Evolutionary conservation across 257 asterid species (phyloP).

Genomic region (Mentha longifolia): DNA sequence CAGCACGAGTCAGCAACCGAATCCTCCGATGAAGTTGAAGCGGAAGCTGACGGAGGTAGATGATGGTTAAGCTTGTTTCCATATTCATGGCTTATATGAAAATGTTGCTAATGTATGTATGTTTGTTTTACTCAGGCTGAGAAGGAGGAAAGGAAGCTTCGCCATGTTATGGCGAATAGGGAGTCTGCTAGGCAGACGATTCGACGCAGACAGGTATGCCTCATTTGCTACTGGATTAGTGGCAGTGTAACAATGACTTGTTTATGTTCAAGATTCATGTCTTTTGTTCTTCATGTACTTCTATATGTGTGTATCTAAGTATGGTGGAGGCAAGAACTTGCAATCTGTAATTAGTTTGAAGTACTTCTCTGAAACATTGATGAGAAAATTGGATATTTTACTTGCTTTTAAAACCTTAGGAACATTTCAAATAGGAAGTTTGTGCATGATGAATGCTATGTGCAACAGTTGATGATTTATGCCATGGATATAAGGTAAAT

Average conservation of each 20-base stretch:
- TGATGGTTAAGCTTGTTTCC: not conserved
- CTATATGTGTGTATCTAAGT: not conserved
- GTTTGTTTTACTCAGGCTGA: constrained; percentile 54
- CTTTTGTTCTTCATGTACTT: not conserved
- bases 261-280: not conserved
- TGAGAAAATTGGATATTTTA: not conserved
- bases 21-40: constrained; percentile 42
- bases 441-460: not conserved
- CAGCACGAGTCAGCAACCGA: constrained; percentile 28
- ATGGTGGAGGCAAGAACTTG: not conserved
- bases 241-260: not conserved
- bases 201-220: constrained; percentile 77
- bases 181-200: constrained; percentile 94
- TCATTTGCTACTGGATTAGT: not conserved
- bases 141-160: constrained; percentile 58
- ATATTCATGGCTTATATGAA: not conserved
- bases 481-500: not conserved
- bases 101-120: not conserved
- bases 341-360: not conserved
- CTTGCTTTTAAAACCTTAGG: not conserved
- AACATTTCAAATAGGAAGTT: not conserved
- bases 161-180: constrained; percentile 81
- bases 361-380: not conserved
- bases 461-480: not conserved
- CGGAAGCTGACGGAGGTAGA: constrained; percentile 56